These are phyloP conservation scores for Oropetium thomaeum DNA, from an alignment of 176 grass and related monocot genomes.

Conservation along the genomic window DNA sequence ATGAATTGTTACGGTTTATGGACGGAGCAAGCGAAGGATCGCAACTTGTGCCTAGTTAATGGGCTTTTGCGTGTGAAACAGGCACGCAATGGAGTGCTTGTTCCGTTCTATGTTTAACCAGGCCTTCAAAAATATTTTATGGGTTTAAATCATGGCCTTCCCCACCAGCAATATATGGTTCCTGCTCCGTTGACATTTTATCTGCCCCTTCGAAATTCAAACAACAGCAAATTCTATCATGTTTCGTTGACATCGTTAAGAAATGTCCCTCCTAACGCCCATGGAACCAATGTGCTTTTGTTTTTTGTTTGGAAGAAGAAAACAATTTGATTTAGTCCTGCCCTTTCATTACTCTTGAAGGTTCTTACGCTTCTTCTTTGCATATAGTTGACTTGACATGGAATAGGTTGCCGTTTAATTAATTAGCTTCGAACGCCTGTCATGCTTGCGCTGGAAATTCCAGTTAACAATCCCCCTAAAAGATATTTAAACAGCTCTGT, in stretches of 20 bases:
- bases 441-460: slow-evolving; percentile 7
- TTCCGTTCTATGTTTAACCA: background rate
- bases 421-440: background rate
- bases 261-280: background rate
- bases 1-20: slow-evolving; percentile 56
- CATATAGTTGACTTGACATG: slow-evolving; percentile 29
- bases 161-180: background rate
- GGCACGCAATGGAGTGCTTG: background rate
- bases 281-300: background rate
- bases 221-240: background rate
- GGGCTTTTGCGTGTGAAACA: background rate
- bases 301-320: no score
- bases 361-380: background rate
- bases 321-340: slow-evolving; percentile 22
- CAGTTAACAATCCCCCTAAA: background rate
- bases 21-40: slow-evolving; percentile 38
- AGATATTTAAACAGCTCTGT: background rate
- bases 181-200: slow-evolving; percentile 12
- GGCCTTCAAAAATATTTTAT: no score
- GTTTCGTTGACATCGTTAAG: slow-evolving; percentile 13
- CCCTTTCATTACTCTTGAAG: slow-evolving; percentile 2
- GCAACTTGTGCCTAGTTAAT: background rate
- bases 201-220: background rate
- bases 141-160: no score
- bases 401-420: background rate